These are phyloP conservation scores for Mrakia blollopis DNA, from an alignment of 768 basidiomycete genomes.

Conservation along the genomic window DNA sequence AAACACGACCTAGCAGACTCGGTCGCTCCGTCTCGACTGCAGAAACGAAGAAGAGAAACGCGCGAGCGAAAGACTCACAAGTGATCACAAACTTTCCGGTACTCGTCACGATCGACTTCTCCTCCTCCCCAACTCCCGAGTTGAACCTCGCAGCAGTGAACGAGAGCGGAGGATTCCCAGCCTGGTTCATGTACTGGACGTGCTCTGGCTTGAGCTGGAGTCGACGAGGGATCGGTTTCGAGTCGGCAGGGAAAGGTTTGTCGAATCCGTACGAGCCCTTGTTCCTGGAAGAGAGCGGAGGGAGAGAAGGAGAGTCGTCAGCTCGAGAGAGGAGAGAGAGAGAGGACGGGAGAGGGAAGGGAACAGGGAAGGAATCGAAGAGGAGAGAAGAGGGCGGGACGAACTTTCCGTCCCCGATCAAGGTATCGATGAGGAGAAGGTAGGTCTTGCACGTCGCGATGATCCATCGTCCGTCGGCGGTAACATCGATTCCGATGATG, in stretches of 20 bases:
- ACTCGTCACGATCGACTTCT: conserved; percentile 49
- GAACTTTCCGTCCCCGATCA: conserved; percentile 75
- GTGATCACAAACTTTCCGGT: conserved; percentile 70
- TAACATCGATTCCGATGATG: conserved; percentile 89
- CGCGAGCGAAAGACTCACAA: conserved; percentile 49
- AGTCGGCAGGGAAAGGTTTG: conserved; percentile 85
- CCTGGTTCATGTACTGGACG: conserved; percentile 94
- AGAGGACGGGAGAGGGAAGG: too few relatives aligned
- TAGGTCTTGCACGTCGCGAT: conserved; percentile 95
- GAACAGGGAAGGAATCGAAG: background rate
- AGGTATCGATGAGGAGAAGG: conserved; percentile 85
- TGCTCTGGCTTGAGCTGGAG: conserved; percentile 86
- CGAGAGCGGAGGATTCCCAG: conserved; percentile 68
- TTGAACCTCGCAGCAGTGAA: conserved; percentile 98
- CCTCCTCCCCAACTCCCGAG: conserved; percentile 75
- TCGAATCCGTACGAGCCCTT: conserved; percentile 68
- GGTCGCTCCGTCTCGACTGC: too few relatives aligned
- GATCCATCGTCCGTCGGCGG: conserved; percentile 87
- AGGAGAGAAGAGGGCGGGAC: background rate
- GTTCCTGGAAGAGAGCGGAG: conserved; percentile 15
- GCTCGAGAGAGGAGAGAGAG: too few relatives aligned
- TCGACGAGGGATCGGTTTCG: conserved; percentile 85
- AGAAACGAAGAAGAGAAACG: too few relatives aligned
- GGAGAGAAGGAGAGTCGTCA: background rate
- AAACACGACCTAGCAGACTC: too few relatives aligned